Evolutionary conservation across 208 protist genomes (phyloP).

Genomic region (Trypanosoma caninum): DNA sequence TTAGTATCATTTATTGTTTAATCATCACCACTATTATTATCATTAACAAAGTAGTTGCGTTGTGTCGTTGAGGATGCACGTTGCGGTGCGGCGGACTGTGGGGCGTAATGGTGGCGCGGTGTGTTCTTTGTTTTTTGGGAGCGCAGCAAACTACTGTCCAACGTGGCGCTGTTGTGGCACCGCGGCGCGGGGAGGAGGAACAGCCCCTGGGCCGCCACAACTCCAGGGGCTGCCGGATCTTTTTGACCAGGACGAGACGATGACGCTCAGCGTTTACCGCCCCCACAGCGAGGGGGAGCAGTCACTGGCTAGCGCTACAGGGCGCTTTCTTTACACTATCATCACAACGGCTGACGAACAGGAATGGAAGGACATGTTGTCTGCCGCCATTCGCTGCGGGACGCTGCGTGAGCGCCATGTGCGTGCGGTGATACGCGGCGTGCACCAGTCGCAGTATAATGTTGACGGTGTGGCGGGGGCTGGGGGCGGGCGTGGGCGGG

Average conservation of each 20-base stretch:
- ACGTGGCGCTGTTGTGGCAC: neutral
- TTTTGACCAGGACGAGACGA: conserved; percentile 6
- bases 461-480: neutral
- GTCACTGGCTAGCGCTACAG: neutral
- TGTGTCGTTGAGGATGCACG: too few relatives aligned
- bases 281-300: neutral
- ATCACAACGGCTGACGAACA: conserved; percentile 46
- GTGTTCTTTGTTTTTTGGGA: too few relatives aligned
- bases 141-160: too few relatives aligned
- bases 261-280: conserved; percentile 11
- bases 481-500: neutral
- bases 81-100: too few relatives aligned
- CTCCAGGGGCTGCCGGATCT: neutral
- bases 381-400: conserved; percentile 41
- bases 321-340: conserved; percentile 34
- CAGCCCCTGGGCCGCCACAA: neutral
- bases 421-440: conserved; percentile 36
- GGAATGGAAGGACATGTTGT: conserved; percentile 62
- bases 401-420: conserved; percentile 53
- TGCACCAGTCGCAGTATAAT: conserved; percentile 19
- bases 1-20: too few relatives aligned
- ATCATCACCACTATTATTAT: too few relatives aligned
- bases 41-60: too few relatives aligned
- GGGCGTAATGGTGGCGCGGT: too few relatives aligned
- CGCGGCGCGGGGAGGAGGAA: neutral